A percentile compares a stretch with the other conserved stretches of the same genome.
phyloP scores from a whole-genome alignment of 2,329 filamentous ascomycete genomes.

The Endoconidiophora laricicola region DNA sequence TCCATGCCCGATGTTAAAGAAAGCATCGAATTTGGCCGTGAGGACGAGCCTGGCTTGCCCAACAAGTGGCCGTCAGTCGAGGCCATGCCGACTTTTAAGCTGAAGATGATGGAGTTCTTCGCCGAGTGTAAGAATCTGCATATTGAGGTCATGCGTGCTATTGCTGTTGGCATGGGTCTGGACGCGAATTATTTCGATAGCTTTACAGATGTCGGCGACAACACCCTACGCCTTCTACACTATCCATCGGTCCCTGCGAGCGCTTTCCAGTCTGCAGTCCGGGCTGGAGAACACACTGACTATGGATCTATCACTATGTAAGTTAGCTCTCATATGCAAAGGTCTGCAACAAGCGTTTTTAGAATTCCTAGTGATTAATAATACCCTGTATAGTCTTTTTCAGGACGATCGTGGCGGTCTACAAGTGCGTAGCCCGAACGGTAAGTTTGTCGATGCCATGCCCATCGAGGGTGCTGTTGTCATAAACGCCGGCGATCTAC shows the following conservation, averaged over 20 bases:
- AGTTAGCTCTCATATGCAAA: neutral
- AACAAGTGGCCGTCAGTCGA: conserved; percentile 60
- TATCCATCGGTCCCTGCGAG: conserved; percentile 53
- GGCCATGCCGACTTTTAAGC: conserved; percentile 40
- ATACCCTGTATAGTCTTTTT: conserved; percentile 26
- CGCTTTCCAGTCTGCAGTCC: conserved; percentile 54
- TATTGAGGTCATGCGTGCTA: conserved; percentile 63
- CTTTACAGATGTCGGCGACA: conserved; percentile 54
- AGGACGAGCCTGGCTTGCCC: conserved; percentile 40
- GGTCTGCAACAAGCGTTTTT: neutral
- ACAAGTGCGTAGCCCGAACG: conserved; percentile 51
- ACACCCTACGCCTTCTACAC: conserved; percentile 57
- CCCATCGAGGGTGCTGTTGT: conserved; percentile 72
- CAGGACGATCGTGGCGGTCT: conserved; percentile 40
- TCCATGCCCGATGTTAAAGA: conserved; percentile 50
- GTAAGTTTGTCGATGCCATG: conserved; percentile 65
- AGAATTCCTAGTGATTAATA: neutral
- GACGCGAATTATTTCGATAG: conserved; percentile 57
- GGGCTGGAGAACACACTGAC: conserved; percentile 63
- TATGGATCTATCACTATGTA: conserved; percentile 42
- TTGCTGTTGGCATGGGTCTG: conserved; percentile 65
- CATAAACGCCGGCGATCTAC: conserved; percentile 74
- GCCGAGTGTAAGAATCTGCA: conserved; percentile 59
- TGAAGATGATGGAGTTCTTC: conserved; percentile 61
- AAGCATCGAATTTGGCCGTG: conserved; percentile 46